Conservation (phyloP, 1,284 basidiomycete species). For the Austroboletus novae-zelandiae region DNA sequence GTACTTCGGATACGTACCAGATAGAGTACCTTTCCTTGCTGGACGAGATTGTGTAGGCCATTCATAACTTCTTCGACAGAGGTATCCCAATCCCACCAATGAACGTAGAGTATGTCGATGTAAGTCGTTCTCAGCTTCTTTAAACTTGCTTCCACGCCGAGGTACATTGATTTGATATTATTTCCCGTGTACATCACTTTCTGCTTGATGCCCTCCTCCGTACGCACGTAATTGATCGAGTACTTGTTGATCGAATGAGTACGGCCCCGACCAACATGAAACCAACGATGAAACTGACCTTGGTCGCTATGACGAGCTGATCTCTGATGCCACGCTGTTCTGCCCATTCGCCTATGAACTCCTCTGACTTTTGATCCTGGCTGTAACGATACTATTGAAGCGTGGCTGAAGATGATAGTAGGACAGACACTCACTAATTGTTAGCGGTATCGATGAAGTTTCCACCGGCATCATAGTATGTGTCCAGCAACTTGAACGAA, state of each 20-base stretch:
- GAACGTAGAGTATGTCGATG: slow-evolving; percentile 37
- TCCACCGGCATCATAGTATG: slow-evolving; percentile 38
- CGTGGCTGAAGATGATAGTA: neutral
- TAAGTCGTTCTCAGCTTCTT: slow-evolving; percentile 43
- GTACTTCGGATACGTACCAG: slow-evolving; percentile 25
- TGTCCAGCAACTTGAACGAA: slow-evolving; percentile 41
- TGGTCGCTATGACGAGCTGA: slow-evolving; percentile 47
- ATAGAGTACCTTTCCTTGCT: slow-evolving; percentile 45
- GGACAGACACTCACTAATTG: slow-evolving; percentile 27
- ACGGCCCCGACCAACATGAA: neutral
- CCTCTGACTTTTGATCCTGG: slow-evolving; percentile 41
- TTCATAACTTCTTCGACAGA: slow-evolving; percentile 46
- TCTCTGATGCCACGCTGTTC: slow-evolving; percentile 41
- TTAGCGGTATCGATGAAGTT: slow-evolving; percentile 41
- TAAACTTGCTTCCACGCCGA: slow-evolving; percentile 35
- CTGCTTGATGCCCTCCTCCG: slow-evolving; percentile 18
- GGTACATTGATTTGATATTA: slow-evolving; percentile 29
- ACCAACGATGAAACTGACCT: slow-evolving; percentile 23
- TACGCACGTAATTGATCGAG: slow-evolving; percentile 28
- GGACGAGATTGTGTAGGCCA: slow-evolving; percentile 40
- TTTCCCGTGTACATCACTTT: slow-evolving; percentile 38
- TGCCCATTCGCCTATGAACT: slow-evolving; percentile 48
- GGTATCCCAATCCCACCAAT: slow-evolving; percentile 40
- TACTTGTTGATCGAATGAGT: slow-evolving; percentile 24
- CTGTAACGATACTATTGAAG: slow-evolving; percentile 15